Evolutionary conservation across 1,284 basidiomycete species (phyloP), one percentile per base, ranked within the genome.

Genomic region (Chalciporus sp.): DNA sequence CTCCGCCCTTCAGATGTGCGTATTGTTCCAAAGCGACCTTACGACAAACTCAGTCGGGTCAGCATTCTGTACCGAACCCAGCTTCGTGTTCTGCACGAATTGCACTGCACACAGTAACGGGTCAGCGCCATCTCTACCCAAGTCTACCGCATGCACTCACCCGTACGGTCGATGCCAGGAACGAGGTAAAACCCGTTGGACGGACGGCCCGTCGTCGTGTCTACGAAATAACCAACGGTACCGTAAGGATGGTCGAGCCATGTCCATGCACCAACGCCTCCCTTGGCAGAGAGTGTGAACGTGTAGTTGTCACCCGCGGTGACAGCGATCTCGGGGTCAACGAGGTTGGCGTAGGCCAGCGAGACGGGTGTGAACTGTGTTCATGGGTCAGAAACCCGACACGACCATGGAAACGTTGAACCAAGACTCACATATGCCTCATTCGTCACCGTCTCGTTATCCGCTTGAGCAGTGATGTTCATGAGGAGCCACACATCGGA

Each of bases 181-280:
- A 83, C 63, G 8, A 83, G 74, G 60, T 78, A 82, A 61, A 82
- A 83, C 4, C 79, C 82, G 57, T 84, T 83, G 9, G 70, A 68
- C 0, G 78, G 77, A 12, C 68, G 35, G 0, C 72, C n/a, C 72
- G 76, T 80, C 10, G 54, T 53, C 27, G 57, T 61, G 53, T 83
- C 81, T 29, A 78, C 68, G 62, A 85, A 85, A 47, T 77, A 72
- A 1, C 83, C 84, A 3, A 84, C 67, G 0, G 79, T 82, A 14
- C 78, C 78, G 0, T 72, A 67, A 0, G 81, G 81, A 63, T 84
- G 82, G 52, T 85, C 81, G 4, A 86, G 64, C 80, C 80, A 85
- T 3, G 76, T 72, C 80, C 80, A 85, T 3, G 76, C 73, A 1
- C 79, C 81, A 5, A 84, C 82, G 2, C 80, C 82, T 7, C 79